phyloP scores from a whole-genome alignment of 305 asterid species.

The Solanum hybrid region DNA sequence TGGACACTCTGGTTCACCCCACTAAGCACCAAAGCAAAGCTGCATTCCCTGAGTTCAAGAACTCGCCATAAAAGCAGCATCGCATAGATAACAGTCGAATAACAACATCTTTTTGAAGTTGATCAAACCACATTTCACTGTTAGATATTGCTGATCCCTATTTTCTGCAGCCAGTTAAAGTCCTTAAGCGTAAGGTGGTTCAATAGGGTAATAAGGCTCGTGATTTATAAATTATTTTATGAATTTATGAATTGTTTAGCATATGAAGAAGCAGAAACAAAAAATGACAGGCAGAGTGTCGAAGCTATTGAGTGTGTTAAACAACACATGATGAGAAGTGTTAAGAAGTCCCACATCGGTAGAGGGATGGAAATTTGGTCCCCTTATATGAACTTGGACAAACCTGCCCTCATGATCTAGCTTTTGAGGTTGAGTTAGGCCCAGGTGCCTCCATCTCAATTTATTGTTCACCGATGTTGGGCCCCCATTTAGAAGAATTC shows the following conservation, averaged over 20 bases:
- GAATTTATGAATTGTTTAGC: too few species aligned
- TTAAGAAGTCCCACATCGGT: too few species aligned
- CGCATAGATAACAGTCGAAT: neutral
- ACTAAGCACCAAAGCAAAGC: neutral
- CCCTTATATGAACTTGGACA: too few species aligned
- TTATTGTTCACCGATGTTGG: too few species aligned
- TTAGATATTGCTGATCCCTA: neutral
- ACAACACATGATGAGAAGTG: neutral
- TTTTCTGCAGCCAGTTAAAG: neutral
- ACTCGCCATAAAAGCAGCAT: neutral
- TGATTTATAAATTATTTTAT: too few species aligned
- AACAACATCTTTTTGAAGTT: neutral
- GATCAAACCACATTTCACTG: neutral
- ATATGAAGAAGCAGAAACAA: too few species aligned
- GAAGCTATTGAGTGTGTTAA: neutral
- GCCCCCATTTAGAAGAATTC: too few species aligned
- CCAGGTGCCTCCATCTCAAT: too few species aligned
- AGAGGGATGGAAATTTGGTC: too few species aligned
- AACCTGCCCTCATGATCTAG: too few species aligned
- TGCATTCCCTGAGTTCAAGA: neutral
- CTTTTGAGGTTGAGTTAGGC: too few species aligned
- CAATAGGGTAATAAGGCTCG: neutral
- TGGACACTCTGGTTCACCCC: neutral
- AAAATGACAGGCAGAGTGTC: neutral
- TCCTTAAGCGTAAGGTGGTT: neutral